Base-by-base conservation (phyloP, 73 alveolate species). In the Paramecium caudatum region DNA sequence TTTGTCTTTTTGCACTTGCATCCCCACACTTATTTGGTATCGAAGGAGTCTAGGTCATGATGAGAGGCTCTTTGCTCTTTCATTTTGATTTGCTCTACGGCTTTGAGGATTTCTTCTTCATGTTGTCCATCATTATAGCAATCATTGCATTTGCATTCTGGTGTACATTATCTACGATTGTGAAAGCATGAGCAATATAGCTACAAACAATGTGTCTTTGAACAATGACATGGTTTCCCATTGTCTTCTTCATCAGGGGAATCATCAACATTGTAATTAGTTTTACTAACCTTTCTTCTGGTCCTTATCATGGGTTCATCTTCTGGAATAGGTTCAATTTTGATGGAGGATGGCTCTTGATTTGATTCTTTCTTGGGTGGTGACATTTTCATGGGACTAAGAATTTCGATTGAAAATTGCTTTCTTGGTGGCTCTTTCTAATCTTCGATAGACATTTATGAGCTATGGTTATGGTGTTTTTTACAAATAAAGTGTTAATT, bases 71-170 rank as follows among this genome's bases (percentile, higher is more conserved):
- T 41, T 37, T 74, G 43, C 43, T 74, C 88, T 74, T 74, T 74
- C 43, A 43, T 9, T 43, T 74, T 74, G 21, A 74, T 74, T 37
- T 74, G 21, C 43, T 74, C 88, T 1, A 74, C 47, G 1, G 88
- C 88, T 9, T 37, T 74, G 0, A 74, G 47, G 1, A 37, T 43
- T 5, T 39, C 88, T 17, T 74, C 69, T 19, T 74, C 88, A 21
- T 74, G 88, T 74, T 74, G 17, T 1, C 88, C 88, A 39, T 74
- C 88, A 74, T 74, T 74, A 21, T 39, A 74, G 15, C 88, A 74
- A 16, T 74, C 68, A 1, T 74, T 74, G 32, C 88, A 74, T 37
- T 36, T 16, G 15, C 88, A 74, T 21, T 74, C 88, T 8, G 36
- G 19, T 27, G 69, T 45, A 25, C 88, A 74, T 1, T 23, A 27